Evolutionary conservation across 2,329 filamentous ascomycete species (phyloP).

Genomic region (Dothistroma pini): DNA sequence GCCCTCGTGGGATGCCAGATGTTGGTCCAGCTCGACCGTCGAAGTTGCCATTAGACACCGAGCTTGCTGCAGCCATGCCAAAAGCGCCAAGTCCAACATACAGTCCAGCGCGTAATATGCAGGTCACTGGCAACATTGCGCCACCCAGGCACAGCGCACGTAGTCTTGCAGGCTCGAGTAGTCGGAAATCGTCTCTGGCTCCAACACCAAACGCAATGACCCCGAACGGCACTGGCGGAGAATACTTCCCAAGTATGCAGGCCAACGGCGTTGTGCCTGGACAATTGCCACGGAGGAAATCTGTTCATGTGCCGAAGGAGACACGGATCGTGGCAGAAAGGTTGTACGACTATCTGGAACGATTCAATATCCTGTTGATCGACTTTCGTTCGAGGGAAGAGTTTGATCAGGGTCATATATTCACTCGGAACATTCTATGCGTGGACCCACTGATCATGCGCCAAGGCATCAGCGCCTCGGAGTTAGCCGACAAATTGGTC

Average conservation of each 20-base stretch:
- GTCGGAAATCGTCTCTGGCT: slow-evolving; percentile 51
- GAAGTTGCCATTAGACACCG: slow-evolving; percentile 49
- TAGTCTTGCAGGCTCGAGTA: slow-evolving; percentile 54
- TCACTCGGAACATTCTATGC: slow-evolving; percentile 78
- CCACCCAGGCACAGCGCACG: slow-evolving; percentile 63
- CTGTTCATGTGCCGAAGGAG: slow-evolving; percentile 52
- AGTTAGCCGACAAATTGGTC: slow-evolving; percentile 65
- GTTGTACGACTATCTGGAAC: slow-evolving; percentile 66
- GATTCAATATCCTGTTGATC: slow-evolving; percentile 71
- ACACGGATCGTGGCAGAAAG: slow-evolving; percentile 65
- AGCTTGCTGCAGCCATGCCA: slow-evolving; percentile 57
- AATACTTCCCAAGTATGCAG: slow-evolving; percentile 41
- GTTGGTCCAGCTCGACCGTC: slow-evolving; percentile 40
- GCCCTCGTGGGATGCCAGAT: slow-evolving; percentile 54
- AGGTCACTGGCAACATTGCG: slow-evolving; percentile 61
- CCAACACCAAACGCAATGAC: slow-evolving; percentile 37
- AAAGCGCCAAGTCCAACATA: slow-evolving; percentile 73
- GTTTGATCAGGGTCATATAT: slow-evolving; percentile 87
- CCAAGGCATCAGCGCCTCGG: slow-evolving; percentile 62
- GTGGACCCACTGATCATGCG: slow-evolving; percentile 78
- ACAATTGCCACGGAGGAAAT: slow-evolving; percentile 36
- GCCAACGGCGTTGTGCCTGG: slow-evolving; percentile 14
- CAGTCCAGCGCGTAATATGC: slow-evolving; percentile 69
- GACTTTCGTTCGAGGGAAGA: slow-evolving; percentile 77
- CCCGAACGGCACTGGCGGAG: slow-evolving; percentile 36